Percentiles rank a stretch among this genome's conserved stretches.
Evolutionary conservation across 2,329 filamentous ascomycete genomes (phyloP).

Genomic region (Gaeumannomyces sp.): DNA sequence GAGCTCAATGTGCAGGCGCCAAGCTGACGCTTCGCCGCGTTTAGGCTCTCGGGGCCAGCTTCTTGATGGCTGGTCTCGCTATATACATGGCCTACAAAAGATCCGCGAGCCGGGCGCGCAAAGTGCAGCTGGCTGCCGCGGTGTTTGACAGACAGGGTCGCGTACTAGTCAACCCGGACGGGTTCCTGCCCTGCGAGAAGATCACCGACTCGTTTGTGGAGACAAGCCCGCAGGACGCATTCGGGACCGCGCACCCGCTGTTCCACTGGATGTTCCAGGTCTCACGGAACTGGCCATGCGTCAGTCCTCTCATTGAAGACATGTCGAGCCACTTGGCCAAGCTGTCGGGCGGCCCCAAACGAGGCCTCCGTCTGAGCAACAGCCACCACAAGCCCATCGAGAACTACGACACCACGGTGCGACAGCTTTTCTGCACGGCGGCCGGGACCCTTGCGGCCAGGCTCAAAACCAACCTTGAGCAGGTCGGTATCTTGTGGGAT

Average conservation of each 20-base stretch:
- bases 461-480: slow-evolving; percentile 55
- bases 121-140: slow-evolving; percentile 53
- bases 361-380: slow-evolving; percentile 39
- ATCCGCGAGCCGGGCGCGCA: slow-evolving; percentile 54
- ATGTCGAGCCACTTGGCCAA: slow-evolving; percentile 67
- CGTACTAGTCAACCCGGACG: slow-evolving; percentile 64
- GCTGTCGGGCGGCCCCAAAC: slow-evolving; percentile 29
- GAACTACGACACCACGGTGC: slow-evolving; percentile 70
- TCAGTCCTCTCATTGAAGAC: slow-evolving; percentile 60
- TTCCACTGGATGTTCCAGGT: slow-evolving; percentile 87
- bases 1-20: background rate
- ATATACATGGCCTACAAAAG: slow-evolving; percentile 47
- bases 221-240: slow-evolving; percentile 57
- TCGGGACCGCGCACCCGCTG: slow-evolving; percentile 68
- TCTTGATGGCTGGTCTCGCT: slow-evolving; percentile 50
- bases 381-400: slow-evolving; percentile 53
- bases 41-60: slow-evolving; percentile 57
- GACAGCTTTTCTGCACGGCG: slow-evolving; percentile 76
- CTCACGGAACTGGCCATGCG: slow-evolving; percentile 67
- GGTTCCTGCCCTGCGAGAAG: slow-evolving; percentile 63
- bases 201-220: slow-evolving; percentile 74
- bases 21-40: slow-evolving; percentile 11
- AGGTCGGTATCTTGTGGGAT: slow-evolving; percentile 67
- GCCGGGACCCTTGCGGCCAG: slow-evolving; percentile 66
- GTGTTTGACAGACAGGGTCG: slow-evolving; percentile 62